phyloP scores from a whole-genome alignment of 768 basidiomycete genomes.

The Amanita phalloides region DNA sequence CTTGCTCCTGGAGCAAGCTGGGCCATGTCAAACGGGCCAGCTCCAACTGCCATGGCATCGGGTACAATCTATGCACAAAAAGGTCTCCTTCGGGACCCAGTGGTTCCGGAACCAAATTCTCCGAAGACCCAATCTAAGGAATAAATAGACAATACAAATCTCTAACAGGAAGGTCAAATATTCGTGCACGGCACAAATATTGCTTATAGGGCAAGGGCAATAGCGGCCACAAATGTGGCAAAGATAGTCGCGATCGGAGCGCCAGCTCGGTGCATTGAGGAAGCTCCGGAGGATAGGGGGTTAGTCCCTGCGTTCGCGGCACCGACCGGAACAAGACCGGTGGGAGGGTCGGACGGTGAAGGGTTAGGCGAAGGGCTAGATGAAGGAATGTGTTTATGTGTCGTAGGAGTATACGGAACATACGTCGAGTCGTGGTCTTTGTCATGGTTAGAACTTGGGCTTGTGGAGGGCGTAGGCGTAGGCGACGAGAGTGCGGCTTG shows the following conservation, averaged over 20 bases:
- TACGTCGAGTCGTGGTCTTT: slow-evolving; percentile 6
- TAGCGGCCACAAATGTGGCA: slow-evolving; percentile 26
- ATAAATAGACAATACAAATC: not conserved
- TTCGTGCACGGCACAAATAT: slow-evolving; percentile 11
- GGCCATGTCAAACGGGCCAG: slow-evolving; percentile 3
- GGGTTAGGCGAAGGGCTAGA: not conserved
- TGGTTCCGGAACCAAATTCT: not conserved
- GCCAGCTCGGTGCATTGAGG: slow-evolving; percentile 26
- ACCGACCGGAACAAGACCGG: slow-evolving; percentile 23
- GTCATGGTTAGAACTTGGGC: slow-evolving; percentile 1
- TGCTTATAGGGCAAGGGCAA: slow-evolving; percentile 23
- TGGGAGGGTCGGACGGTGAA: not conserved
- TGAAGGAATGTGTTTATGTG: slow-evolving; percentile 7
- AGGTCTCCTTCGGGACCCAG: not conserved
- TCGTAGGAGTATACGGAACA: not conserved
- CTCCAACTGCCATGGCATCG: not conserved
- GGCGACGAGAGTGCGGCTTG: slow-evolving; percentile 5
- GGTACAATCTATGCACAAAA: slow-evolving; percentile 1
- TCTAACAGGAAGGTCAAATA: not conserved
- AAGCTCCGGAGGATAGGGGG: slow-evolving; percentile 22
- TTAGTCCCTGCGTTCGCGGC: slow-evolving; percentile 34
- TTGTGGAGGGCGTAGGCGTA: slow-evolving; percentile 4
- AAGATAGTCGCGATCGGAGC: slow-evolving; percentile 27
- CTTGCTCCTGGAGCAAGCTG: not conserved
- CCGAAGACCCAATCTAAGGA: not conserved